Evolutionary conservation across 352 stramenopile genomes (phyloP).

Genomic region (Phytopythium vexans): DNA sequence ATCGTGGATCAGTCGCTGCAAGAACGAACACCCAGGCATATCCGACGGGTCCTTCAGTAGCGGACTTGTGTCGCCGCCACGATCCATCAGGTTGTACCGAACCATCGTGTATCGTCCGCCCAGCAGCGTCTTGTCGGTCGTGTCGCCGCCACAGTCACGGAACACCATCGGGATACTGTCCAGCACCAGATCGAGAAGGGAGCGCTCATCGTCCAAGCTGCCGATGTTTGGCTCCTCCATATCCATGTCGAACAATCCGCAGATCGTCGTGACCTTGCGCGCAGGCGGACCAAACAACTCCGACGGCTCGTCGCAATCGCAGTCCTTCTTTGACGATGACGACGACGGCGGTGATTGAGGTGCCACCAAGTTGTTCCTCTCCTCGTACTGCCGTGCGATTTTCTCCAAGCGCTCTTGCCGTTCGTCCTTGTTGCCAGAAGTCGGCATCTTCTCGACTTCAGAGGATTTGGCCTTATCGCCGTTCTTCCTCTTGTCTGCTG

Average conservation of each 20-base stretch:
- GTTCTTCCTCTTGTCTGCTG: conserved; percentile 48
- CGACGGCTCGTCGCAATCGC: conserved; percentile 10
- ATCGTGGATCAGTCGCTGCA: conserved; percentile 86
- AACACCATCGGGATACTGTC: conserved; percentile 87
- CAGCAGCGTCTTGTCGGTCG: conserved; percentile 83
- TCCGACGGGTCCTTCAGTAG: conserved; percentile 65
- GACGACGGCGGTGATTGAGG: background rate
- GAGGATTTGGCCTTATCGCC: conserved; percentile 22
- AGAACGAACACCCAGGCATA: conserved; percentile 72
- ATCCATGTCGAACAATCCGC: conserved; percentile 79
- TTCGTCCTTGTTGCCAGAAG: conserved; percentile 60
- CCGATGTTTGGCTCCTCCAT: conserved; percentile 69
- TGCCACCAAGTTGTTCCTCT: conserved; percentile 48
- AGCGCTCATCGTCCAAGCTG: conserved; percentile 74
- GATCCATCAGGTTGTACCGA: conserved; percentile 67
- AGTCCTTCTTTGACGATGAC: conserved; percentile 1
- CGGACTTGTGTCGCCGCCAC: conserved; percentile 33
- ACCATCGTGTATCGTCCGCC: conserved; percentile 80
- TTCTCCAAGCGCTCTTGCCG: conserved; percentile 65
- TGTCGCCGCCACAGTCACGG: conserved; percentile 80
- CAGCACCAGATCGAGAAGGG: conserved; percentile 73
- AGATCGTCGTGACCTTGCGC: conserved; percentile 41
- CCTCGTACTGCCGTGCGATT: conserved; percentile 59
- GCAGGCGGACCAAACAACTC: conserved; percentile 5
- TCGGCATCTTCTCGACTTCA: conserved; percentile 71